Evolutionary conservation across 2,329 filamentous ascomycete species (phyloP).

Genomic region (Lithohypha guttulata): DNA sequence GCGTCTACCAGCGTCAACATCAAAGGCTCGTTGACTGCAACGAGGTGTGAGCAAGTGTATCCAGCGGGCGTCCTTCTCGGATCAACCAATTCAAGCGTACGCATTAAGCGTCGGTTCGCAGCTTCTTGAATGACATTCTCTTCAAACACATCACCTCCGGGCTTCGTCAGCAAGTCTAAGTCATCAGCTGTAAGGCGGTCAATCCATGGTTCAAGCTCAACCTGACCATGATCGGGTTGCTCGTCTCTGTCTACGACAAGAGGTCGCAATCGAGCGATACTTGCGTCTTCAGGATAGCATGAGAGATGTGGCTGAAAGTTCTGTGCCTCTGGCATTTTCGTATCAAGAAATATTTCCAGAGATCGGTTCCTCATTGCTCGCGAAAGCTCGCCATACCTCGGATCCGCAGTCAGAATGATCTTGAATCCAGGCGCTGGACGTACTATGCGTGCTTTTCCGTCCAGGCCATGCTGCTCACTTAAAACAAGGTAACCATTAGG

Average conservation of each 20-base stretch:
- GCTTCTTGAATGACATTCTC: no score
- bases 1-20: no score
- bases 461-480: conserved; percentile 78
- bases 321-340: conserved; percentile 25
- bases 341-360: conserved; percentile 70
- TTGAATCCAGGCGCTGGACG: conserved; percentile 77
- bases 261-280: conserved; percentile 14
- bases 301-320: conserved; percentile 7
- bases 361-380: conserved; percentile 94
- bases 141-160: no score
- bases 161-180: conserved; percentile 5
- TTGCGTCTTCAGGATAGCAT: conserved; percentile 16
- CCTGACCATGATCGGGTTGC: no score
- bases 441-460: conserved; percentile 65
- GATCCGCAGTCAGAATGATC: conserved; percentile 88
- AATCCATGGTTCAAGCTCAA: conserved; percentile 10
- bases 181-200: conserved; percentile 14
- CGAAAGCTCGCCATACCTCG: conserved; percentile 83
- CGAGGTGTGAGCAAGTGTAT: no score
- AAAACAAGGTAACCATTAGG: conserved; percentile 78
- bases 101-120: no score
- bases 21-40: no score
- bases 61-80: no score
- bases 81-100: no score
- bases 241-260: background rate